Evolutionary conservation across 2,329 filamentous ascomycete genomes (phyloP).

Genomic region (Intubia oerlemansii): DNA sequence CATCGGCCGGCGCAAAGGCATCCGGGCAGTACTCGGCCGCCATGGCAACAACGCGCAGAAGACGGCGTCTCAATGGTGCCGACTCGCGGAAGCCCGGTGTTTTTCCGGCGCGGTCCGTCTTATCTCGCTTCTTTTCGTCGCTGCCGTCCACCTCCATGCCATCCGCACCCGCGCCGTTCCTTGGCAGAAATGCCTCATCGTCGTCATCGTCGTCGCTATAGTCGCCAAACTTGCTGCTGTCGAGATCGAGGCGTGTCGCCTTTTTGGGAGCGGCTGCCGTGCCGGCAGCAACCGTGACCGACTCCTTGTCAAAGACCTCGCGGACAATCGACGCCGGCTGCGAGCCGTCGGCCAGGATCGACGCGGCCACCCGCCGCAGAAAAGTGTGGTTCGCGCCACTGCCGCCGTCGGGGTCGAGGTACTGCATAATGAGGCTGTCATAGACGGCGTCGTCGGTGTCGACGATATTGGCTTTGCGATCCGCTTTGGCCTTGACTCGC

Average conservation of each 20-base stretch:
- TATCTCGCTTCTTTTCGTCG: too few species aligned
- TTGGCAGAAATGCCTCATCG: too few species aligned
- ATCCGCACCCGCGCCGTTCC: too few species aligned
- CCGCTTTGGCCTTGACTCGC: too few species aligned
- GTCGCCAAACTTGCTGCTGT: constrained; percentile 37
- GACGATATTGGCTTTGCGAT: constrained; percentile 9
- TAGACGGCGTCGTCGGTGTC: constrained; percentile 15
- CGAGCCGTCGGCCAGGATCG: constrained; percentile 45
- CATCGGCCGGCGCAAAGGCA: constrained; percentile 19
- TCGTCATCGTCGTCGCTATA: constrained; percentile 39
- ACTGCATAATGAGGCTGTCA: constrained; percentile 38
- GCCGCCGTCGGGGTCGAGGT: constrained; percentile 25
- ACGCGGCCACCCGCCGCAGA: constrained; percentile 36
- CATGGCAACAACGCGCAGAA: constrained; percentile 35
- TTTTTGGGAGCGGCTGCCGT: too few species aligned
- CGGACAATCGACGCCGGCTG: constrained; percentile 1
- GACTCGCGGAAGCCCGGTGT: constrained; percentile 20
- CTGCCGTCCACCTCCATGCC: too few species aligned
- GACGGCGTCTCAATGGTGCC: constrained; percentile 36
- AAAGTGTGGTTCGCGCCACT: constrained; percentile 19
- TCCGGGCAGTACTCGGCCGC: constrained; percentile 23
- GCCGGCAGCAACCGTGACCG: too few species aligned
- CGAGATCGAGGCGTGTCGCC: too few species aligned
- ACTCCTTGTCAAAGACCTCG: constrained; percentile 43
- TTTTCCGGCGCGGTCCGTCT: background rate